Conservation (phyloP, 129 eudicot species). For the Flaveria robusta region DNA sequence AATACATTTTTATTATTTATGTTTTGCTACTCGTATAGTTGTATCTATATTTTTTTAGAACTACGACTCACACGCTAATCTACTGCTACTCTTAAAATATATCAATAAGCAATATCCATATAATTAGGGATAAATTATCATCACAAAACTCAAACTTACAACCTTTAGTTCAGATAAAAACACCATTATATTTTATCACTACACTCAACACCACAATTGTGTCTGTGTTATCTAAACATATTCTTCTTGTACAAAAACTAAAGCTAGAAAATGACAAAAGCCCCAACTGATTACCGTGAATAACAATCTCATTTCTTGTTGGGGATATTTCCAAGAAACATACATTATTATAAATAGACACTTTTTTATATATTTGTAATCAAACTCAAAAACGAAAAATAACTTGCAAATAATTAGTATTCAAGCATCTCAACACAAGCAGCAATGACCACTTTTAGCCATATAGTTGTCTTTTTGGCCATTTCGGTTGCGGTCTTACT, state of each 20-base stretch:
- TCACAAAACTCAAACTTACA: too few relatives aligned
- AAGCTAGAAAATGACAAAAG: slow-evolving; percentile 7
- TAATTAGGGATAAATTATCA: too few relatives aligned
- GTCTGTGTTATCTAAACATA: slow-evolving; percentile 7
- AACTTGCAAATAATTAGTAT: slow-evolving; percentile 1
- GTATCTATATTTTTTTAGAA: too few relatives aligned
- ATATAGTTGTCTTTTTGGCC: slow-evolving; percentile 21
- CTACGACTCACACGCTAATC: too few relatives aligned
- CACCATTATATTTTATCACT: too few relatives aligned
- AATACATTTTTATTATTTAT: too few relatives aligned
- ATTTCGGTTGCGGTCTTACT: slow-evolving; percentile 21
- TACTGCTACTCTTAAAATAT: too few relatives aligned
- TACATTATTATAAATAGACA: slow-evolving; percentile 24
- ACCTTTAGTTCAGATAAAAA: too few relatives aligned
- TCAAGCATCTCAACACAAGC: neutral
- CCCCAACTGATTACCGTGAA: slow-evolving; percentile 18
- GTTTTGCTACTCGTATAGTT: neutral
- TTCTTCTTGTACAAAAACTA: slow-evolving; percentile 5
- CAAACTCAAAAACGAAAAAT: neutral
- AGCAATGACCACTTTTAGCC: slow-evolving; percentile 32
- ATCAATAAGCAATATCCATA: too few relatives aligned
- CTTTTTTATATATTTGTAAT: slow-evolving; percentile 1
- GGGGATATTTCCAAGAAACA: slow-evolving; percentile 29
- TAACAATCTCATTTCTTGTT: slow-evolving; percentile 20
- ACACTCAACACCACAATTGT: too few relatives aligned